These are phyloP conservation scores for Lactarius indigo DNA, from an alignment of 768 basidiomycete genomes.

Conservation along the genomic window DNA sequence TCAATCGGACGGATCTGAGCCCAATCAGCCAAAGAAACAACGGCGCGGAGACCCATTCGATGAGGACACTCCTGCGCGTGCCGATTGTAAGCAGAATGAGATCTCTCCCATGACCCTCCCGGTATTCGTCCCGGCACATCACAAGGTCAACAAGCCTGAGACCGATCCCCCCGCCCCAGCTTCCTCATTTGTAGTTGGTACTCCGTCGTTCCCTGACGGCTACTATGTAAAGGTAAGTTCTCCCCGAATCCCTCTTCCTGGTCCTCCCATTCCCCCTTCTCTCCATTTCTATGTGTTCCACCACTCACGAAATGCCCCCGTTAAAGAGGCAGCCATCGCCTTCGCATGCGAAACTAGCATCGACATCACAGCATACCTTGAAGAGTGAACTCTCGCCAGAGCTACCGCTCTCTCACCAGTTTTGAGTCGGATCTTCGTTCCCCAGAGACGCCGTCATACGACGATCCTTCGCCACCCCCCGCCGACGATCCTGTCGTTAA, in stretches of 20 bases:
- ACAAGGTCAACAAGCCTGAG: conserved; percentile 11
- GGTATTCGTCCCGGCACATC: conserved; percentile 11
- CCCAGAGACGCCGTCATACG: conserved; percentile 15
- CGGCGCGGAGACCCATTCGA: conserved; percentile 30
- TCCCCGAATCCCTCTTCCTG: not conserved
- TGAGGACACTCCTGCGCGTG: conserved; percentile 3
- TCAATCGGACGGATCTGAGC: conserved; percentile 48
- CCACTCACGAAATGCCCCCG: not conserved
- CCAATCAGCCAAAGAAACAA: conserved; percentile 33
- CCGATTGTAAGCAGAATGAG: conserved; percentile 16
- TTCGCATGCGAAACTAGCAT: conserved; percentile 6
- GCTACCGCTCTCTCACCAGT: conserved; percentile 31
- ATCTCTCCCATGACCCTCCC: conserved; percentile 15
- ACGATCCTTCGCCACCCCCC: conserved; percentile 17
- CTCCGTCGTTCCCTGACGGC: conserved; percentile 10
- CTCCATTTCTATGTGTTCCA: not conserved
- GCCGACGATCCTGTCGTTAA: conserved; percentile 32
- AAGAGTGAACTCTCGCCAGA: conserved; percentile 25
- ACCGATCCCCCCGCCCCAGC: conserved; percentile 8
- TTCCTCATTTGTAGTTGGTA: conserved; percentile 3
- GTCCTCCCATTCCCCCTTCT: not conserved
- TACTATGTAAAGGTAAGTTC: conserved; percentile 23
- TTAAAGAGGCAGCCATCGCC: conserved; percentile 22
- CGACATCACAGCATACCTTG: conserved; percentile 19
- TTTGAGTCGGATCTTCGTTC: conserved; percentile 26